Evolutionary conservation across 2,329 filamentous ascomycete species (phyloP).

Genomic region (Gnomoniopsis smithogilvyi): DNA sequence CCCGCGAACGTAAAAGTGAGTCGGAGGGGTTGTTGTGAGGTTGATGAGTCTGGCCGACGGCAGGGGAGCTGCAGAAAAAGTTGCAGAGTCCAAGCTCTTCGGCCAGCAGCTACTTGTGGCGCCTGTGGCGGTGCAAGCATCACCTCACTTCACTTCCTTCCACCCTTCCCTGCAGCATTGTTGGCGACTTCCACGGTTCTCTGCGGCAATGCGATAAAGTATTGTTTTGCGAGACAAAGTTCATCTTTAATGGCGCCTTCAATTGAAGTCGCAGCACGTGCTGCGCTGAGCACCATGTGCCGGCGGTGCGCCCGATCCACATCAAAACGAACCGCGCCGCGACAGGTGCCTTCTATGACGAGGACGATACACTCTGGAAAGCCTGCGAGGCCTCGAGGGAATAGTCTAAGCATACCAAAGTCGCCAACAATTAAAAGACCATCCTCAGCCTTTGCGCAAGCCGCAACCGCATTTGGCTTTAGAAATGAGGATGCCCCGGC

Average conservation of each 20-base stretch:
- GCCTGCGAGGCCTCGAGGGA: conserved; percentile 4
- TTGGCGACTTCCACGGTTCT: background rate
- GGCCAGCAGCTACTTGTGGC: background rate
- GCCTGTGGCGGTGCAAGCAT: background rate
- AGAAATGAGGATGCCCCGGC: background rate
- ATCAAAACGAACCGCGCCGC: conserved; percentile 8
- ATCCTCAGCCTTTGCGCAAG: conserved; percentile 14
- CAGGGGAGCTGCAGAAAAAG: background rate
- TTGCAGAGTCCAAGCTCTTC: background rate
- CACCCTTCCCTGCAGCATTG: background rate
- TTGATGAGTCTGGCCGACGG: background rate
- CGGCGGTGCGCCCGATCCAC: conserved; percentile 16
- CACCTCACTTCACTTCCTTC: background rate
- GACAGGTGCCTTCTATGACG: conserved; percentile 2
- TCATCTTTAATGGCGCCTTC: conserved; percentile 8
- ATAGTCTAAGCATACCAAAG: background rate
- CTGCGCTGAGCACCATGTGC: conserved; percentile 19
- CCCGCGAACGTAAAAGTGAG: background rate
- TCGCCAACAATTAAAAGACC: background rate
- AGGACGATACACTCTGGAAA: conserved; percentile 11
- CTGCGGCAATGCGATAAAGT: background rate
- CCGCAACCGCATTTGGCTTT: conserved; percentile 6
- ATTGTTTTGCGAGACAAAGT: background rate
- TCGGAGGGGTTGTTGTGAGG: background rate
- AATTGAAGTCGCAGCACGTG: conserved; percentile 16